phyloP scores from a whole-genome alignment of 176 grass and related monocot species.

The Aegilops speltoides region DNA sequence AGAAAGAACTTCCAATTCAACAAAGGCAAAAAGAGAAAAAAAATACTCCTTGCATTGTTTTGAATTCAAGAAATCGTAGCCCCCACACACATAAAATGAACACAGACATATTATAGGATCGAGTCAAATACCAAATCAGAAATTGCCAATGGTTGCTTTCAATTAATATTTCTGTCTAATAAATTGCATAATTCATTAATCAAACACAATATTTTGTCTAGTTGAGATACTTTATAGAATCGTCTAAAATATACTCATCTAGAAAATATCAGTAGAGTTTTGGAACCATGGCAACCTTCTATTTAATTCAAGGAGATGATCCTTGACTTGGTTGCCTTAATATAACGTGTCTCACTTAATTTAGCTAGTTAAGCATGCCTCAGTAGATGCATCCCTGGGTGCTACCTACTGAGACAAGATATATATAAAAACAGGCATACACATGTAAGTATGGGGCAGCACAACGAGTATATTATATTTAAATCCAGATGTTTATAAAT shows the following conservation, averaged over 20 bases:
- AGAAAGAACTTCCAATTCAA: no score
- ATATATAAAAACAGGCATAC: not conserved
- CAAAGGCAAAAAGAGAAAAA: not conserved
- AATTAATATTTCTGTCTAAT: not conserved
- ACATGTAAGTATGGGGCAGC: not conserved
- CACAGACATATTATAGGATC: not conserved
- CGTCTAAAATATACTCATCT: not conserved
- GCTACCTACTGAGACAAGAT: not conserved
- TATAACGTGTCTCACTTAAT: not conserved
- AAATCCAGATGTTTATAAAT: not conserved
- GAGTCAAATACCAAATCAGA: not conserved
- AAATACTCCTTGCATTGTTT: not conserved
- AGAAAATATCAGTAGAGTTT: not conserved
- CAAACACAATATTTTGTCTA: not conserved
- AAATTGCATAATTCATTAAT: not conserved
- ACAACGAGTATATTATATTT: not conserved
- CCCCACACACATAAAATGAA: no score
- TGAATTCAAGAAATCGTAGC: not conserved
- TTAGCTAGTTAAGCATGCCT: not conserved
- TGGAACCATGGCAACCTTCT: not conserved
- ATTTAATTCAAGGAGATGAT: not conserved
- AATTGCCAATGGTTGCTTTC: not conserved
- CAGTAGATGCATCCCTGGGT: slow-evolving; percentile 18
- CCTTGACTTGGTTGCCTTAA: not conserved
- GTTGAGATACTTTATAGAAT: not conserved